These are phyloP conservation scores for Collariella sp. DNA, from an alignment of 495 filamentous ascomycete genomes.

Conservation along the genomic window DNA sequence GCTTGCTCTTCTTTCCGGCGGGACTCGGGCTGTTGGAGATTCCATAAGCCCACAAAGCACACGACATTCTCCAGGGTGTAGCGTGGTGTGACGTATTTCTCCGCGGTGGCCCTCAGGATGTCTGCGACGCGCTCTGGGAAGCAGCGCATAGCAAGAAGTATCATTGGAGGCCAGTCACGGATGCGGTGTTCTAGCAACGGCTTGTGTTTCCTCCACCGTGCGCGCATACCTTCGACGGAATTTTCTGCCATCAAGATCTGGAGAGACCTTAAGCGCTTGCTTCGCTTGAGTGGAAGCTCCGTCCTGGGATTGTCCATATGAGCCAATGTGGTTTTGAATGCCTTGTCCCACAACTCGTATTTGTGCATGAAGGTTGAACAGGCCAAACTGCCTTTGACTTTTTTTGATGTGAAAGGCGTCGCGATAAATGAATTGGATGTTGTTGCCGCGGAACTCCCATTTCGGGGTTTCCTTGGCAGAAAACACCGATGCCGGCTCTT, in stretches of 20 bases:
- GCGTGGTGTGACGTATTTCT: slow-evolving; percentile 34
- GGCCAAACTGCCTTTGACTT: too few species aligned
- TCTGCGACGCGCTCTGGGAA: slow-evolving; percentile 34
- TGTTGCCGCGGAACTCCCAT: too few species aligned
- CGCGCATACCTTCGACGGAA: slow-evolving; percentile 30
- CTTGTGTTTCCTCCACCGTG: slow-evolving; percentile 35
- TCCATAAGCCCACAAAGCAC: slow-evolving; percentile 30
- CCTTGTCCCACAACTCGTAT: too few species aligned
- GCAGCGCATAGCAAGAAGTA: slow-evolving; percentile 45
- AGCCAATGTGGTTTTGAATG: too few species aligned
- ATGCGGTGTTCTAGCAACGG: slow-evolving; percentile 26
- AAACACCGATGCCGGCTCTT: too few species aligned
- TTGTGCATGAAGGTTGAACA: too few species aligned
- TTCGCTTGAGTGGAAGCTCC: not conserved
- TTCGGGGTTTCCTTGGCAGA: too few species aligned
- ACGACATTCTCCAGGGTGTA: slow-evolving; percentile 47
- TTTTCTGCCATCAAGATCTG: slow-evolving; percentile 13
- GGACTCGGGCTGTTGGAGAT: not conserved
- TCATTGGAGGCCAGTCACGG: slow-evolving; percentile 42
- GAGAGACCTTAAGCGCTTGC: not conserved
- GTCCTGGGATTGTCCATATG: too few species aligned
- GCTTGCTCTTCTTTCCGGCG: not conserved
- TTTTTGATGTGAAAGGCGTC: too few species aligned
- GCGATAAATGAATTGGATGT: too few species aligned
- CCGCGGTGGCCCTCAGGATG: slow-evolving; percentile 44